These are phyloP conservation scores for Claviceps paspali DNA, from an alignment of 2,329 filamentous ascomycete genomes.

Conservation along the genomic window DNA sequence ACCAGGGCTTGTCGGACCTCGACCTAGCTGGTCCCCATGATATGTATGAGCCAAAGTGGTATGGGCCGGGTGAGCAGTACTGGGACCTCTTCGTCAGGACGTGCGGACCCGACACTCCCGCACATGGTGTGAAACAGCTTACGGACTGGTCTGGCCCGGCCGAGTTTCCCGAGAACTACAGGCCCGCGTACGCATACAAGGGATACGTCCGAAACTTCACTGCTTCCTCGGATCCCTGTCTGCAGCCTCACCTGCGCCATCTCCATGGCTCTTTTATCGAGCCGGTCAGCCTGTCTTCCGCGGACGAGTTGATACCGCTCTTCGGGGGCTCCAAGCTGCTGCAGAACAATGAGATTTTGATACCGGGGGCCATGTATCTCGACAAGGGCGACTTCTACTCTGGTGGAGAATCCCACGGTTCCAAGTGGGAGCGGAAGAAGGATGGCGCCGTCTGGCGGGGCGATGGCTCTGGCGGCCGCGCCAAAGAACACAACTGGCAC, in stretches of 20 bases:
- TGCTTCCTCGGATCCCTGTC: constrained; percentile 40
- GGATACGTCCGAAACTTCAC: constrained; percentile 45
- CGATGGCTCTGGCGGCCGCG: constrained; percentile 44
- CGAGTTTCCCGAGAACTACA: constrained; percentile 19
- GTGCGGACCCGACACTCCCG: constrained; percentile 34
- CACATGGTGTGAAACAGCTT: constrained; percentile 20
- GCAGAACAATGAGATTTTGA: constrained; percentile 48
- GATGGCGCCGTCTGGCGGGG: constrained; percentile 48
- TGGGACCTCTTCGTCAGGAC: constrained; percentile 43
- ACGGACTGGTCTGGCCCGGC: constrained; percentile 19
- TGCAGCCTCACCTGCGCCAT: constrained; percentile 35
- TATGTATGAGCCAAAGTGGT: constrained; percentile 32
- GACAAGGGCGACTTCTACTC: constrained; percentile 41
- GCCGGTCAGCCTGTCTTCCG: constrained; percentile 33
- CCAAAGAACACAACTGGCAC: constrained; percentile 42
- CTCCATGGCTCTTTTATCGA: constrained; percentile 43
- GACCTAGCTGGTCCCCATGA: constrained; percentile 19
- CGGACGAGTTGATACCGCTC: constrained; percentile 40
- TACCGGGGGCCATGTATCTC: constrained; percentile 51
- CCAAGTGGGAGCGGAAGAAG: constrained; percentile 41
- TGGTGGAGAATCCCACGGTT: constrained; percentile 38
- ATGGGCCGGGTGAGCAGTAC: constrained; percentile 30
- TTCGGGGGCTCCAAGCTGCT: constrained; percentile 49
- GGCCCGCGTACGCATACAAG: constrained; percentile 21
- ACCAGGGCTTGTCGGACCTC: constrained; percentile 24